Conservation (phyloP, 441 rosid genomes). For the Flueggea neowawraea region DNA sequence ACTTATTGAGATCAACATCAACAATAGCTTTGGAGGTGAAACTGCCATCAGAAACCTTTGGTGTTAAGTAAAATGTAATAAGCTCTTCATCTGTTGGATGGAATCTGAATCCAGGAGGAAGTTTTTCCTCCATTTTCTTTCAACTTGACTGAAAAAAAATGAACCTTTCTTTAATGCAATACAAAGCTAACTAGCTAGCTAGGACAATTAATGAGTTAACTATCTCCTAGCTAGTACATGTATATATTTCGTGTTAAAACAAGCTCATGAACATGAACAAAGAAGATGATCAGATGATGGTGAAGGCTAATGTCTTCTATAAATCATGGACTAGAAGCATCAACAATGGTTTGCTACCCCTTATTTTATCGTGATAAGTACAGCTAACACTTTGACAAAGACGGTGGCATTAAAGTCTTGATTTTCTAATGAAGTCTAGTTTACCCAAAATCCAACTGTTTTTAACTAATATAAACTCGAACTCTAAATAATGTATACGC, state of each 20-base stretch:
- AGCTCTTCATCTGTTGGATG: conserved; percentile 98
- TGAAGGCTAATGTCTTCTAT: neutral
- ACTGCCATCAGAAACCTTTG: conserved; percentile 54
- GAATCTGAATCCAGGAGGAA: conserved; percentile 95
- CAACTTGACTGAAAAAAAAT: neutral
- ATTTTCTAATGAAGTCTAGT: neutral
- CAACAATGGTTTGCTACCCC: no score
- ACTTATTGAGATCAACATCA: conserved; percentile 88
- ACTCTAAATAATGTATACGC: no score
- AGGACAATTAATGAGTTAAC: no score
- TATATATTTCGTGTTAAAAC: no score
- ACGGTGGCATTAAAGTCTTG: neutral
- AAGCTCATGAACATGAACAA: neutral
- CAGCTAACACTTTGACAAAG: conserved; percentile 1
- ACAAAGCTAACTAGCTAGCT: neutral
- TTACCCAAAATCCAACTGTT: neutral
- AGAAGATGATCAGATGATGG: neutral
- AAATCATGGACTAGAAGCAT: neutral
- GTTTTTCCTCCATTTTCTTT: conserved; percentile 11
- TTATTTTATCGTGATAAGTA: neutral
- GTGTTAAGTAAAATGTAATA: conserved; percentile 60
- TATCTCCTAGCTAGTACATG: no score
- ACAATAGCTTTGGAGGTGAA: conserved; percentile 74
- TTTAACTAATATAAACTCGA: no score
- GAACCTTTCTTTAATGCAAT: neutral